These are phyloP conservation scores for Rhododendron vialii DNA, from an alignment of 148 eudicot species.

Conservation along the genomic window DNA sequence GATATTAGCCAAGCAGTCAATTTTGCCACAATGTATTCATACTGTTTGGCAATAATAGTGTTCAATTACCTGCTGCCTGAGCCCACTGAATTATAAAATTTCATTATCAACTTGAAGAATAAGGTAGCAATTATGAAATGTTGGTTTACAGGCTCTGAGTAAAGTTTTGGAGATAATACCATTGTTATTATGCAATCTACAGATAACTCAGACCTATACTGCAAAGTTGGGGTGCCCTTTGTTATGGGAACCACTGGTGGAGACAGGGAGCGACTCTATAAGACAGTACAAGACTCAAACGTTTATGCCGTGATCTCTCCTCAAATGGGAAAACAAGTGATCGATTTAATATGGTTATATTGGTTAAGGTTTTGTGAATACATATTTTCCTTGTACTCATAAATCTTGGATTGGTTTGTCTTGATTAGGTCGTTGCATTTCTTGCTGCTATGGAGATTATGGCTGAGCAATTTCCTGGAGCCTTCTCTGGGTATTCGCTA, in stretches of 20 bases:
- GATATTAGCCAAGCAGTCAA: background rate
- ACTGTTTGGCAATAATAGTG: background rate
- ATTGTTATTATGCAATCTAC: no score
- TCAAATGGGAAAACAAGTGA: conserved; percentile 98
- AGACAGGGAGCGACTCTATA: conserved; percentile 73
- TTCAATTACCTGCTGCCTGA: background rate
- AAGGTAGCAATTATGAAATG: background rate
- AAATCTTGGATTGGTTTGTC: conserved; percentile 2
- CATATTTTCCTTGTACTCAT: background rate
- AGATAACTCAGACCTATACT: no score
- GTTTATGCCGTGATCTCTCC: conserved; percentile 89
- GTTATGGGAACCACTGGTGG: conserved; percentile 99
- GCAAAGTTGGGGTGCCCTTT: conserved; percentile 13
- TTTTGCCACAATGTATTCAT: background rate
- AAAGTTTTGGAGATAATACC: no score
- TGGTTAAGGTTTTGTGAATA: background rate
- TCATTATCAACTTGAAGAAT: background rate
- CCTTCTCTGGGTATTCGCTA: conserved; percentile 77
- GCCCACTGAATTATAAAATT: background rate
- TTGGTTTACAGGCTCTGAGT: background rate
- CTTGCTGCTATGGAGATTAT: conserved; percentile 95
- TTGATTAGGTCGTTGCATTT: conserved; percentile 84
- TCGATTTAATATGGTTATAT: background rate
- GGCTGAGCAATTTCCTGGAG: conserved; percentile 94
- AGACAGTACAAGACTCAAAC: conserved; percentile 67